Base-by-base conservation (phyloP, 495 filamentous ascomycete species). In the Penicillium fimorum region DNA sequence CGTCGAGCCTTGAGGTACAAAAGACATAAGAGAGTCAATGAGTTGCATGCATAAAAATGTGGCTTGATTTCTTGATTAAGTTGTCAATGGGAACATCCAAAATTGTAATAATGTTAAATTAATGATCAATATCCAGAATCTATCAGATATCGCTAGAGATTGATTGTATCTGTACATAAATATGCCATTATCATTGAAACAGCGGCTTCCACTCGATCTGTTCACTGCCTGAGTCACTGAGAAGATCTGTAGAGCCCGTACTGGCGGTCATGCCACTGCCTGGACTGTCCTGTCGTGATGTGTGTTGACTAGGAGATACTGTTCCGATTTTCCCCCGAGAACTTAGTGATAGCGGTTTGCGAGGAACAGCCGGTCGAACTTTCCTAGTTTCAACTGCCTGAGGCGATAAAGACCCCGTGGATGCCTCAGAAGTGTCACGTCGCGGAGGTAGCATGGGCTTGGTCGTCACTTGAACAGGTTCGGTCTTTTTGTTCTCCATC, bases 171-270 rank as follows among this genome's bases (percentile, higher is more conserved):
- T 43, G 11, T 43, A 20, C 8, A 46, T n/a, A 25, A 29, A 18
- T 29, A 7, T 8, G 44, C 7, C 44, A 55, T 57, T 53, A 62
- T 48, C 63, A 57, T 25, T 65, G 70, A 51, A 68, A 44, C 49
- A 76, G 70, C 10, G 71, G 67, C 41, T 70, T 71, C 73, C 73
- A 76, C 35, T 42, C 65, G 25, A 74, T 60, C 0, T 57, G 45
- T 5, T 69, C 70, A 45, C 49, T 59, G 25, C 47, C 42, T 17
- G 47, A 45, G 48, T 67, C 66, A 27, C 61, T 61, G 18, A 76
- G 60, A 13, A 76, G 61, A 59, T 68, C 68, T 11, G 47, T 18
- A 12, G 55, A 51, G n/a, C 22, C 37, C 35, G 11, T 52, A 18
- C 12, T 32, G 13, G 33, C 33, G 10, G 30, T 13, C 33, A 6